Evolutionary conservation across 805 yeast species (phyloP).

Genomic region (Pichia pseudocactophila): DNA sequence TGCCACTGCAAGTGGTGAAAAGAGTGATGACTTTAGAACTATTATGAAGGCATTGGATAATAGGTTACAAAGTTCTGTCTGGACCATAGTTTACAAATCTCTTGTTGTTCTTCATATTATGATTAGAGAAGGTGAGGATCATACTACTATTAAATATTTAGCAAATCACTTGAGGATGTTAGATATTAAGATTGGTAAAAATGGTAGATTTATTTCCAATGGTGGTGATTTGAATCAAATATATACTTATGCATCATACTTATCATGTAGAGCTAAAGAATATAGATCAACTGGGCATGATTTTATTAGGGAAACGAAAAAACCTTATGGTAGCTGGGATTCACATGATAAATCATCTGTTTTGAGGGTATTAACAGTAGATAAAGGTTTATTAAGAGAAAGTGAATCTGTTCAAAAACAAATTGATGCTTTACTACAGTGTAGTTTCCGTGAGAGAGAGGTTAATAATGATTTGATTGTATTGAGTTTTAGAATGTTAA

Average conservation of each 20-base stretch:
- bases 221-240: conserved; percentile 48
- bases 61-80: conserved; percentile 70
- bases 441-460: conserved; percentile 71
- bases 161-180: conserved; percentile 54
- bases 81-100: conserved; percentile 87
- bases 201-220: conserved; percentile 25
- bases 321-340: conserved; percentile 22
- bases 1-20: conserved; percentile 47
- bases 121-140: conserved; percentile 84
- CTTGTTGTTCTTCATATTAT: conserved; percentile 79
- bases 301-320: conserved; percentile 61
- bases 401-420: conserved; percentile 80
- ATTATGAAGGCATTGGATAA: conserved; percentile 56
- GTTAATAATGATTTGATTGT: conserved; percentile 76
- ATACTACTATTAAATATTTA: conserved; percentile 63
- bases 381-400: conserved; percentile 75
- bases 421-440: conserved; percentile 63
- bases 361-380: conserved; percentile 55
- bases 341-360: conserved; percentile 46
- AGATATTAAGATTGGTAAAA: conserved; percentile 30
- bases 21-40: conserved; percentile 47
- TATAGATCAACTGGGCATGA: conserved; percentile 58
- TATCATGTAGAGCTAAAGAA: conserved; percentile 60
- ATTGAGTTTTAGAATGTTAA: conserved; percentile 78
- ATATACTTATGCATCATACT: conserved; percentile 62